phyloP scores from a whole-genome alignment of 2,329 filamentous ascomycete genomes.

The Calonectria pauciramosa region DNA sequence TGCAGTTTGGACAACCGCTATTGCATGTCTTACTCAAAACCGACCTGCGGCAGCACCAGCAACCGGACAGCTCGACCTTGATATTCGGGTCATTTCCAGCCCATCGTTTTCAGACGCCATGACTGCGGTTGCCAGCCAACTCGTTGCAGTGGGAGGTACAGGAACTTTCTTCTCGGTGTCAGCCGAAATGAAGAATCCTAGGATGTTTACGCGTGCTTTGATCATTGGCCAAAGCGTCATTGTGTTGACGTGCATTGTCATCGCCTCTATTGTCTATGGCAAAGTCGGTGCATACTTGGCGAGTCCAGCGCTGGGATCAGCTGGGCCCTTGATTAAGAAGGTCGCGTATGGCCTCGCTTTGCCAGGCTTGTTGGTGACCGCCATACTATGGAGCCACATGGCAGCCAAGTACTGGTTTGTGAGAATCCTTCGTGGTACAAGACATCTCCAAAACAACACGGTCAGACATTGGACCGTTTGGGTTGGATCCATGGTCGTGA shows the following conservation, averaged over 20 bases:
- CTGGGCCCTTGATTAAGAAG: background rate
- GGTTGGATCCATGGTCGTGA: background rate
- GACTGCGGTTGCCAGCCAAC: background rate
- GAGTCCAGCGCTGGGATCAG: background rate
- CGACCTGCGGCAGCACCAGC: background rate
- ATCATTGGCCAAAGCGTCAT: background rate
- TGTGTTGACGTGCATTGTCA: background rate
- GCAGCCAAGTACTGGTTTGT: background rate
- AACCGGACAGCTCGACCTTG: background rate
- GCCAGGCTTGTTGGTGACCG: background rate
- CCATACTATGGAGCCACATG: background rate
- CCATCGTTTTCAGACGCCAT: background rate
- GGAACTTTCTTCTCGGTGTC: background rate
- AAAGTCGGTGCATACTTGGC: background rate
- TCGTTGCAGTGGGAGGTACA: background rate
- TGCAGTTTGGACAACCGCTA: background rate
- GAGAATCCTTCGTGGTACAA: background rate
- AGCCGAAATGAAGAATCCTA: background rate
- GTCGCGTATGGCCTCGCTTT: background rate
- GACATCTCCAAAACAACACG: background rate
- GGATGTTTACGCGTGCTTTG: background rate
- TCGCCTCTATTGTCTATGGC: background rate
- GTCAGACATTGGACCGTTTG: background rate
- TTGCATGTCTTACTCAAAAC: background rate
- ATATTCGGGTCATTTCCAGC: background rate